Base-by-base conservation (phyloP, 2,329 filamentous ascomycete species). In the Stagonosporopsis vannaccii region DNA sequence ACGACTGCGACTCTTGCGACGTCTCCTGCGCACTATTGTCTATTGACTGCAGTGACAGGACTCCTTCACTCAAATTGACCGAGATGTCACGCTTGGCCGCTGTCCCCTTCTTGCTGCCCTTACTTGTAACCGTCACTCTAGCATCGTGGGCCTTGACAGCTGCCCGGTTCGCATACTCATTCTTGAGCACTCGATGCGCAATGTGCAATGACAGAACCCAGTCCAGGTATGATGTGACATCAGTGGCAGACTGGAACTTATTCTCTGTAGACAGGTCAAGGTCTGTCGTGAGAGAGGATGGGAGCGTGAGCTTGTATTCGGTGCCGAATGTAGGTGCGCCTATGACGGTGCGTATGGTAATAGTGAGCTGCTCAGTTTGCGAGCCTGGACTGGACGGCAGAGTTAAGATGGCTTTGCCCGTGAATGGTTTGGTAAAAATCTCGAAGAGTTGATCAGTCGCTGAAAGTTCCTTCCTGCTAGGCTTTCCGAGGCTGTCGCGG, bases 271-370 rank as follows among this genome's bases (percentile, higher is more conserved):
- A 66, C 1, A 73, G 58, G 17, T 63, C 65, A n/a, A 76, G 65
- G 32, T 72, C 64, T 7, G 63, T 56, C 11, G 60, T 62, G 15
- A 74, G 51, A 1, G 71, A 61, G 4, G 68, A 57, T 8, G 74
- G 72, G 6, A 77, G 56, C 6, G 65, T 69, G 12, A 76, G 55
- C 48, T 65, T 71, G 53, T 73, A 69, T 49, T 75, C 72, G 6
- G 71, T 69, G 37, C 75, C 75, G 41, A 73, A 75, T 1, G 63
- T 71, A 2, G 73, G 75, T 15, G 63, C 63, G 11, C 68, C 71
- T 15, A 77, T 65, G 19, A 65, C 67, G 1, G 75, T 77, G 20
- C 71, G 69, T 28, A 71, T 73, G 5, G 62, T 56, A 6, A 76
- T 57, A 2, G 30, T 61, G 22, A 77, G 37, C 15, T 54, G 59